These are phyloP conservation scores for Phialophora macrospora DNA, from an alignment of 2,329 filamentous ascomycete genomes.

Conservation along the genomic window DNA sequence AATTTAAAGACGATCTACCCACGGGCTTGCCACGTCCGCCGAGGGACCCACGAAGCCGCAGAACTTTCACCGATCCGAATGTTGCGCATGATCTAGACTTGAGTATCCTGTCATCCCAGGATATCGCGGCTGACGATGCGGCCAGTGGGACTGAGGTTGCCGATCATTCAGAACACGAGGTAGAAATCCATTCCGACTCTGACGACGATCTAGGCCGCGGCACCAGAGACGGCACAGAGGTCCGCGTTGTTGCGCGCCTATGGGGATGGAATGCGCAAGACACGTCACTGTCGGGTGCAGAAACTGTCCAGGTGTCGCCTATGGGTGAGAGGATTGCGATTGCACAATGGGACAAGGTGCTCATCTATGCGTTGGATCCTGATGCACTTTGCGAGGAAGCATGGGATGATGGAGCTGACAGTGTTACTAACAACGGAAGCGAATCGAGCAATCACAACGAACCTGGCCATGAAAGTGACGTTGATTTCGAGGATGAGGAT, in stretches of 20 bases:
- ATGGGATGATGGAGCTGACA: slow-evolving; percentile 25
- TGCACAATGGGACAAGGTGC: slow-evolving; percentile 50
- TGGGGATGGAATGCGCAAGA: slow-evolving; percentile 38
- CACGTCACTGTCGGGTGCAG: slow-evolving; percentile 47
- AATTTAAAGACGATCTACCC: slow-evolving; percentile 16
- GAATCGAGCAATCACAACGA: not conserved
- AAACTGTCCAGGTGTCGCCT: slow-evolving; percentile 43
- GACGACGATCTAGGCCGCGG: slow-evolving; percentile 10
- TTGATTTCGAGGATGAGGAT: not conserved
- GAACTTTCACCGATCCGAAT: slow-evolving; percentile 1
- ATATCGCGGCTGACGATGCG: not conserved
- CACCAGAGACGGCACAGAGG: slow-evolving; percentile 17
- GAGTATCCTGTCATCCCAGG: not conserved
- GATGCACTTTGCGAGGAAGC: slow-evolving; percentile 45
- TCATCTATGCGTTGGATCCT: slow-evolving; percentile 50
- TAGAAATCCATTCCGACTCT: not conserved
- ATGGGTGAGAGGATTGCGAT: slow-evolving; percentile 49
- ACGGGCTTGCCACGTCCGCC: slow-evolving; percentile 16
- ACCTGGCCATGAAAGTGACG: not conserved
- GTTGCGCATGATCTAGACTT: not conserved
- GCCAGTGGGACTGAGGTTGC: not conserved
- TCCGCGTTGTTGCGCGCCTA: slow-evolving; percentile 39
- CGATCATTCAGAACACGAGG: slow-evolving; percentile 7
- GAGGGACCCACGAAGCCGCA: not conserved
- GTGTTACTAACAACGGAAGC: slow-evolving; percentile 3